phyloP scores from a whole-genome alignment of 495 filamentous ascomycete genomes.

The Cercophora scortea region DNA sequence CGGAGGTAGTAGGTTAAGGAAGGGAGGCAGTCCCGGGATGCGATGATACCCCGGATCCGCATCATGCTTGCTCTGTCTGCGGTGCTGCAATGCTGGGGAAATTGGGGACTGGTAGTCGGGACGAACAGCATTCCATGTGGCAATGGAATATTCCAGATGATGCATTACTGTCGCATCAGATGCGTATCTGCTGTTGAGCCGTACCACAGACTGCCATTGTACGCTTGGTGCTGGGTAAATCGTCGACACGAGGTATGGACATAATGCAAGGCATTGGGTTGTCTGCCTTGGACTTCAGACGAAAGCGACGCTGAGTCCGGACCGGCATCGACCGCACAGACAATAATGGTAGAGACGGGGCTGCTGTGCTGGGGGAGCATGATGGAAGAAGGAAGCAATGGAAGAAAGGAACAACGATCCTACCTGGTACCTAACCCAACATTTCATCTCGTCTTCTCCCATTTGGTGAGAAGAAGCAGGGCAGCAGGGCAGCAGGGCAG shows the following conservation, averaged over 20 bases:
- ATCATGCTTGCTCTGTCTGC: too few species aligned
- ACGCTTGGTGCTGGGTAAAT: slow-evolving; percentile 16
- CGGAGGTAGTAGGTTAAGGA: neutral
- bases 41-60: neutral
- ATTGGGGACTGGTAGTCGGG: neutral
- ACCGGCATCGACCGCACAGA: slow-evolving; percentile 18
- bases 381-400: neutral
- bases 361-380: slow-evolving; percentile 6
- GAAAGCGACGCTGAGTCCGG: neutral
- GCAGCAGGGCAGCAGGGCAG: too few species aligned
- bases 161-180: slow-evolving; percentile 9
- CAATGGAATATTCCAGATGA: slow-evolving; percentile 5
- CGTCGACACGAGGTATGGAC: slow-evolving; percentile 2
- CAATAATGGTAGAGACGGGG: neutral
- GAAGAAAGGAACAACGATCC: too few species aligned
- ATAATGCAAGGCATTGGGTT: neutral
- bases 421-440: too few species aligned
- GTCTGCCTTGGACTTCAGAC: neutral
- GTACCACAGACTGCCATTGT: slow-evolving; percentile 7
- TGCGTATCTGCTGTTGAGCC: slow-evolving; percentile 9
- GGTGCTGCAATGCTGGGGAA: neutral
- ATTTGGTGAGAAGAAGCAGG: too few species aligned
- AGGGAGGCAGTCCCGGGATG: neutral
- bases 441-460: too few species aligned
- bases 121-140: neutral